Base-by-base conservation (phyloP, 1,139 yeast genomes). In the Debaryomyces subglobosus region DNA sequence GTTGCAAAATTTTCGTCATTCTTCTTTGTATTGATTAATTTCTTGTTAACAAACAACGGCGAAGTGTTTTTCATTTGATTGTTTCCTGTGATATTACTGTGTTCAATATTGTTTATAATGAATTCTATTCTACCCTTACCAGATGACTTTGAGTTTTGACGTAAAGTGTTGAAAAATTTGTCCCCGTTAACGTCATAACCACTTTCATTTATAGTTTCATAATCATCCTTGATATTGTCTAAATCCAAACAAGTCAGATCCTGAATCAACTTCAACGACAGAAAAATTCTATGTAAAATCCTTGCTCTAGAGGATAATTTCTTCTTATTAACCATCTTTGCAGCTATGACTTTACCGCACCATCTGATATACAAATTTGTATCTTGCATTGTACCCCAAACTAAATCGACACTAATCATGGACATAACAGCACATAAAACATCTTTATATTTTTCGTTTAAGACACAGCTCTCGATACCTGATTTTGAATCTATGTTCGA, bases 301-400 rank as follows among this genome's bases (percentile, higher is more conserved):
- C 84, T 74, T 1, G 96, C 96, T 65, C 89, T 89, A 21, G 89
- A 77, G 0, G 94, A 85, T 29, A 89, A 67, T 52, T 79, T 80
- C 59, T 85, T 85, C 60, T 90, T 82, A 47, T 74, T 77, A 43
- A 71, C 72, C 85, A 86, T 85, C 58, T 92, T 82, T 56, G 84
- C 81, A 38, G 80, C 78, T 29, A 90, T 86, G 44, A 89, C 86
- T 50, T 79, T 79, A 51, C 89, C 94, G 69, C 96, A 88, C 61
- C 91, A 84, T 46, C 83, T 79, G 48, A 90, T 73, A 65, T 89
- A 89, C 50, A 84, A 78, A 52, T 84, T 83, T 57, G 96, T 89
- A 56, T 89, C 96, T 51, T 86, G 86, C 95, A 88, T 89, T 1
- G 95, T 86, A 1, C 97, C 96, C 89, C 96, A 87, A 7, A 89